These are phyloP conservation scores for Lepiota brunneoincarnata DNA, from an alignment of 768 basidiomycete species.

Conservation along the genomic window DNA sequence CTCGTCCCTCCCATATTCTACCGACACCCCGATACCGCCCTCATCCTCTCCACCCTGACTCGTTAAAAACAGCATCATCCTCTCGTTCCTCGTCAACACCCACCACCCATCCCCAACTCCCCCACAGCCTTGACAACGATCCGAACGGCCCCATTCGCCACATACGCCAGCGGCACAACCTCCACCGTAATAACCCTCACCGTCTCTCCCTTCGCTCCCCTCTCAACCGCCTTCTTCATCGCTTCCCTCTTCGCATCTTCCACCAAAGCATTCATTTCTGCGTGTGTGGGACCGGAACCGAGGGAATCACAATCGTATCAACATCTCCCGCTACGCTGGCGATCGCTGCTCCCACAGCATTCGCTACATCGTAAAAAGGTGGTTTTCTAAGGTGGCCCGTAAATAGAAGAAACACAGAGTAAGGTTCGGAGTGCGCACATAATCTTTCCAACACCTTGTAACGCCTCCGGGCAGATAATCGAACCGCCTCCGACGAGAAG, in stretches of 20 bases:
- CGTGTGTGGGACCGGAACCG: constrained; percentile 29
- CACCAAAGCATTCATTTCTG: constrained; percentile 15
- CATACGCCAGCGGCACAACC: constrained; percentile 47
- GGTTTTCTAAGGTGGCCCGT: constrained; percentile 22
- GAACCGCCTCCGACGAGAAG: constrained; percentile 68
- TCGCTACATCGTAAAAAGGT: constrained; percentile 47
- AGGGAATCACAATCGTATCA: constrained; percentile 41
- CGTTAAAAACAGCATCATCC: constrained; percentile 8
- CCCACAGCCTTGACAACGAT: constrained; percentile 64
- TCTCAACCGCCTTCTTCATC: constrained; percentile 39
- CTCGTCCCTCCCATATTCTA: constrained; percentile 7
- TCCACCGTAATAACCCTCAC: constrained; percentile 56
- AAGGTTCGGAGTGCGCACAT: constrained; percentile 19
- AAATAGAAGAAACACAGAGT: background rate
- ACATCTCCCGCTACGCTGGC: constrained; percentile 40
- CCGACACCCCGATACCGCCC: constrained; percentile 3
- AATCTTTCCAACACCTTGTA: constrained; percentile 47
- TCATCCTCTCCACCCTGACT: constrained; percentile 9
- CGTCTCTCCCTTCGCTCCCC: constrained; percentile 41
- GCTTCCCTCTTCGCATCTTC: constrained; percentile 35
- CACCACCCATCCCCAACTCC: constrained; percentile 31
- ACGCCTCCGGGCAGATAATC: constrained; percentile 48
- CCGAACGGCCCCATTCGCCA: constrained; percentile 46
- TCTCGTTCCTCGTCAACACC: constrained; percentile 5
- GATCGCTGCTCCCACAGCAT: constrained; percentile 58